phyloP scores from a whole-genome alignment of 495 filamentous ascomycete genomes.

The Podospora conica region DNA sequence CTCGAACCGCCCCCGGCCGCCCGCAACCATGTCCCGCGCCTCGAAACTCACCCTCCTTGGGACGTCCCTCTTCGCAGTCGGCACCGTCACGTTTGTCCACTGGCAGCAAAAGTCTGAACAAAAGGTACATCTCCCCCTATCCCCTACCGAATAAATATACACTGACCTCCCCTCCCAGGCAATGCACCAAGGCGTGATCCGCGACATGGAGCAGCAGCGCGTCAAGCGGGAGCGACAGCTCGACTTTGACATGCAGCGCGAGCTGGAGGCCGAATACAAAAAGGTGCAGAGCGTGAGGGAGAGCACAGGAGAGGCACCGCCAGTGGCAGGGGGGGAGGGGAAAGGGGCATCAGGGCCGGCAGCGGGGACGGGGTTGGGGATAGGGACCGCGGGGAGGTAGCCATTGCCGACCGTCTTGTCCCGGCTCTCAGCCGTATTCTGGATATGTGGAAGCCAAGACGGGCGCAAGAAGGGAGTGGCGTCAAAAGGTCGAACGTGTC shows the following conservation, averaged over 20 bases:
- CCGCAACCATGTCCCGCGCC: slow-evolving; percentile 68
- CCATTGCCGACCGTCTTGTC: not conserved
- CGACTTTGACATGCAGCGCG: slow-evolving; percentile 88
- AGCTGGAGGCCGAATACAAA: slow-evolving; percentile 81
- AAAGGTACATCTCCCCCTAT: slow-evolving; percentile 47
- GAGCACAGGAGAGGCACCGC: slow-evolving; percentile 22
- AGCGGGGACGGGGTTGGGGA: not conserved
- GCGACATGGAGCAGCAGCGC: slow-evolving; percentile 90
- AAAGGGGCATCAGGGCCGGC: not conserved
- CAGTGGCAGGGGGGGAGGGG: slow-evolving; percentile 4
- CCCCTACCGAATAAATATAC: not conserved
- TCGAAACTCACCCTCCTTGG: slow-evolving; percentile 77
- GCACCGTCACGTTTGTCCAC: slow-evolving; percentile 82
- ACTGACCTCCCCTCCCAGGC: slow-evolving; percentile 47
- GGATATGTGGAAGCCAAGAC: not conserved
- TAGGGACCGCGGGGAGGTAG: not conserved
- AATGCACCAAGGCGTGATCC: slow-evolving; percentile 92
- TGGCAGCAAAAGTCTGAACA: slow-evolving; percentile 80
- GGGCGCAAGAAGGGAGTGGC: not conserved
- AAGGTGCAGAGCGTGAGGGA: slow-evolving; percentile 64
- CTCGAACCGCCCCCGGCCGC: not conserved
- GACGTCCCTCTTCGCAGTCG: slow-evolving; percentile 67
- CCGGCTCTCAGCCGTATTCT: not conserved
- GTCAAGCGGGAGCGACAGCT: slow-evolving; percentile 80
- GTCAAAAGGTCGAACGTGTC: not conserved